Evolutionary conservation across 345 rosid species (phyloP).

Genomic region (Linum trigynum): DNA sequence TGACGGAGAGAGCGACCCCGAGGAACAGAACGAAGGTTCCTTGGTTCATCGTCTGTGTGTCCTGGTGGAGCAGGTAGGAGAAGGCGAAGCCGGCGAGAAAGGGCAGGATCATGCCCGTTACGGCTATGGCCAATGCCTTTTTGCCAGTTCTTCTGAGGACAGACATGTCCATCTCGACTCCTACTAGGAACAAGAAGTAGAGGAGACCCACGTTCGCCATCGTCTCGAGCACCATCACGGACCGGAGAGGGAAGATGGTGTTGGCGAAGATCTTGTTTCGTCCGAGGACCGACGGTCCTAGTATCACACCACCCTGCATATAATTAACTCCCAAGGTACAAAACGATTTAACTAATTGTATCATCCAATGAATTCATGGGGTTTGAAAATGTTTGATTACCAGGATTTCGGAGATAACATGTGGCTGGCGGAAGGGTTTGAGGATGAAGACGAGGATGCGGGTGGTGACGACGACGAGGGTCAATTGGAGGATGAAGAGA

Average conservation of each 20-base stretch:
- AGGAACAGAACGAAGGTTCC: constrained; percentile 68
- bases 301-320: constrained; percentile 62
- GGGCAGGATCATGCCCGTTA: constrained; percentile 78
- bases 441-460: constrained; percentile 58
- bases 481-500: constrained; percentile 76
- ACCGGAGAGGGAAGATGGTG: constrained; percentile 56
- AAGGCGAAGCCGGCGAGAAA: constrained; percentile 46
- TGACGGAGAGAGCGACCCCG: constrained; percentile 84
- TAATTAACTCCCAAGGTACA: neutral
- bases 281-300: constrained; percentile 84
- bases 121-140: constrained; percentile 51
- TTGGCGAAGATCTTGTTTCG: constrained; percentile 27
- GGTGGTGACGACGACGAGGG: constrained; percentile 60
- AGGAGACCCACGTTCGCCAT: constrained; percentile 92
- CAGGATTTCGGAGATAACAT: constrained; percentile 76
- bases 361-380: neutral
- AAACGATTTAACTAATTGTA: neutral
- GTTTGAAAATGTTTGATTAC: constrained; percentile 22
- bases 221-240: constrained; percentile 96
- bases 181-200: constrained; percentile 79
- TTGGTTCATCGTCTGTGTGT: constrained; percentile 13
- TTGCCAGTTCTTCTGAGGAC: constrained; percentile 61
- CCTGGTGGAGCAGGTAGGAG: constrained; percentile 34
- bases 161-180: constrained; percentile 88
- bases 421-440: constrained; percentile 90